phyloP scores from a whole-genome alignment of 2,329 filamentous ascomycete genomes.

The Canariomyces notabilis region DNA sequence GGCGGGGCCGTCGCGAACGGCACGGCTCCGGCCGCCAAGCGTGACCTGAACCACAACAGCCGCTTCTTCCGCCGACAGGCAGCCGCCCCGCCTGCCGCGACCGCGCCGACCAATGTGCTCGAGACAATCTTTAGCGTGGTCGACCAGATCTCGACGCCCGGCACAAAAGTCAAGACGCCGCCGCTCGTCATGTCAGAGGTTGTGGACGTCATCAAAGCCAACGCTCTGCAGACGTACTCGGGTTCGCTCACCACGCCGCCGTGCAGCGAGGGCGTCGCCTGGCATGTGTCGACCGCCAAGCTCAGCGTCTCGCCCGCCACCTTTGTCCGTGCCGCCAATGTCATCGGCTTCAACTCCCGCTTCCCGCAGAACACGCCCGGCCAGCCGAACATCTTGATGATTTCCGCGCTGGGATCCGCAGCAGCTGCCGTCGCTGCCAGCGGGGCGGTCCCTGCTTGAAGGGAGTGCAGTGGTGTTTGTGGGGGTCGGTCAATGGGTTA shows the following conservation, averaged over 20 bases:
- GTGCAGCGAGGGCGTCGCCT: conserved; percentile 43
- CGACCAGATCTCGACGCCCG: conserved; percentile 38
- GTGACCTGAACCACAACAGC: conserved; percentile 8
- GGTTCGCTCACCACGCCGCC: conserved; percentile 48
- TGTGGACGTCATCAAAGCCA: conserved; percentile 32
- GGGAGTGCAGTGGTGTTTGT: not conserved
- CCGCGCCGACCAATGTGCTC: conserved; percentile 36
- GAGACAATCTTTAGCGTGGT: conserved; percentile 43
- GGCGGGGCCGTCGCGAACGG: conserved; percentile 21
- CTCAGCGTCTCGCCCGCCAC: conserved; percentile 35
- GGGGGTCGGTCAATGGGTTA: no score
- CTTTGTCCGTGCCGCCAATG: conserved; percentile 36
- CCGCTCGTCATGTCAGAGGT: conserved; percentile 42
- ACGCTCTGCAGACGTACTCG: conserved; percentile 39
- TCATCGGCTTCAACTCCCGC: conserved; percentile 45
- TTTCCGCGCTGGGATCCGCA: conserved; percentile 12
- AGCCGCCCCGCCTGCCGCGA: conserved; percentile 22
- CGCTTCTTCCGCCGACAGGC: conserved; percentile 12
- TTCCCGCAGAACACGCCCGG: conserved; percentile 41
- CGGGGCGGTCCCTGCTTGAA: not conserved
- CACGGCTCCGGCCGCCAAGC: conserved; percentile 11
- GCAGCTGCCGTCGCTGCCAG: conserved; percentile 10
- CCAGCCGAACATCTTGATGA: conserved; percentile 34
- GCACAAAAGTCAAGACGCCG: conserved; percentile 36
- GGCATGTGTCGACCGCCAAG: conserved; percentile 43